phyloP scores from a whole-genome alignment of 208 protist genomes.

The Leishmania lainsoni region DNA sequence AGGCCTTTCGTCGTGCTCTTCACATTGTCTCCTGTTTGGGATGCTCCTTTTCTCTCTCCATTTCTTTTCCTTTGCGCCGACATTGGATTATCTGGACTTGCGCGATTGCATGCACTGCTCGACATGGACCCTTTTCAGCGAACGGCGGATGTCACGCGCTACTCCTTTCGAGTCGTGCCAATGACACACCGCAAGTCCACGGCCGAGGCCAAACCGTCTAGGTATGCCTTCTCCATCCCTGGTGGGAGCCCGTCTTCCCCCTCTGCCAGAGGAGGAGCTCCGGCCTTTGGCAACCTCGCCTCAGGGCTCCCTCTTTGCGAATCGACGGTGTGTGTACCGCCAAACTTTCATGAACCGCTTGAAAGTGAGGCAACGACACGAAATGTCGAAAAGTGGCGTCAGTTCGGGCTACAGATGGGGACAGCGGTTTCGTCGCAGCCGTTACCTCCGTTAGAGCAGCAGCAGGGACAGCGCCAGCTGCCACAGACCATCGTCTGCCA shows the following conservation, averaged over 20 bases:
- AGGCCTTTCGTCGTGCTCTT: not conserved
- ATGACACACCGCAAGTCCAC: conserved; percentile 31
- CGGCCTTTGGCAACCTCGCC: not conserved
- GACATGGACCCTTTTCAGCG: conserved; percentile 32
- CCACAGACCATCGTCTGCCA: not conserved
- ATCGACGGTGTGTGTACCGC: not conserved
- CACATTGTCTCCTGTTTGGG: not conserved
- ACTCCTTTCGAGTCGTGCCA: conserved; percentile 23
- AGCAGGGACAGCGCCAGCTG: not conserved
- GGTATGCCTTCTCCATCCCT: not conserved
- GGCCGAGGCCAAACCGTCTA: not conserved
- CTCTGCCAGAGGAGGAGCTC: not conserved
- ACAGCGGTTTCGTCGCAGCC: not conserved
- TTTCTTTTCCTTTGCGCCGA: not conserved
- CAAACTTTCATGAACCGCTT: not conserved
- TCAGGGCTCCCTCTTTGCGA: not conserved
- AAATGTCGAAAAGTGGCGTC: conserved; percentile 30
- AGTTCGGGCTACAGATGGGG: conserved; percentile 30
- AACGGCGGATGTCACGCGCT: not conserved
- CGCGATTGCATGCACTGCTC: not conserved
- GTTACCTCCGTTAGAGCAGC: not conserved
- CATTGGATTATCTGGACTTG: not conserved
- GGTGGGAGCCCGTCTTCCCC: not conserved
- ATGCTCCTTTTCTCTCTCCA: not conserved
- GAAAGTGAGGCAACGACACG: not conserved